phyloP scores from a whole-genome alignment of 2,329 filamentous ascomycete genomes.

The Penicillium sp. region DNA sequence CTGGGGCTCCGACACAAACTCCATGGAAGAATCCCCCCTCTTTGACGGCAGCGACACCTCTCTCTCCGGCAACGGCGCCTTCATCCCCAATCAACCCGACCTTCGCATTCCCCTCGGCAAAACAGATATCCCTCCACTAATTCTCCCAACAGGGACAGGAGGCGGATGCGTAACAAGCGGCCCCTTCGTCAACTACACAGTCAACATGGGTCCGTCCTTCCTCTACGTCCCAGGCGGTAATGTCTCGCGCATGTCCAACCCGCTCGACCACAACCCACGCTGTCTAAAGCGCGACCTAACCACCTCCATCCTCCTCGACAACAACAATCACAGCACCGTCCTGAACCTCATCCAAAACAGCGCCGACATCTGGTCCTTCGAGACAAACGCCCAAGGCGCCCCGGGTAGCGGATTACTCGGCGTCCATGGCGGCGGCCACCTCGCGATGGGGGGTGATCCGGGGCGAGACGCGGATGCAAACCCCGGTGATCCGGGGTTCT shows the following conservation, averaged over 20 bases:
- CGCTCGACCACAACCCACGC: conserved; percentile 34
- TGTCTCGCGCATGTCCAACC: conserved; percentile 13
- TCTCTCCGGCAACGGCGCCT: conserved; percentile 50
- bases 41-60: conserved; percentile 54
- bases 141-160: conserved; percentile 43
- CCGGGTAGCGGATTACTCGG: conserved; percentile 36
- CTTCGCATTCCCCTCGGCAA: conserved; percentile 19
- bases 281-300: conserved; percentile 33
- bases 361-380: conserved; percentile 37
- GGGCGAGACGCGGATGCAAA: conserved; percentile 51
- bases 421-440: conserved; percentile 52
- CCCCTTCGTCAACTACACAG: conserved; percentile 39
- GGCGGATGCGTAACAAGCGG: conserved; percentile 41
- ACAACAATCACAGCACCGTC: conserved; percentile 27
- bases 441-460: conserved; percentile 49
- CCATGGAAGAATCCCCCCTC: conserved; percentile 47
- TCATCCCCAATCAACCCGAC: conserved; percentile 30
- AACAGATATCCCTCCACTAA: conserved; percentile 37
- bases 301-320: conserved; percentile 20
- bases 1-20: conserved; percentile 45
- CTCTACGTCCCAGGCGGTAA: conserved; percentile 16
- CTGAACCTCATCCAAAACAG: conserved; percentile 24
- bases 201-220: conserved; percentile 31
- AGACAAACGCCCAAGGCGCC: conserved; percentile 43
- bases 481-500: conserved; percentile 52